Conservation (phyloP, 202 grass and related monocot species). For the Musa balbisiana region DNA sequence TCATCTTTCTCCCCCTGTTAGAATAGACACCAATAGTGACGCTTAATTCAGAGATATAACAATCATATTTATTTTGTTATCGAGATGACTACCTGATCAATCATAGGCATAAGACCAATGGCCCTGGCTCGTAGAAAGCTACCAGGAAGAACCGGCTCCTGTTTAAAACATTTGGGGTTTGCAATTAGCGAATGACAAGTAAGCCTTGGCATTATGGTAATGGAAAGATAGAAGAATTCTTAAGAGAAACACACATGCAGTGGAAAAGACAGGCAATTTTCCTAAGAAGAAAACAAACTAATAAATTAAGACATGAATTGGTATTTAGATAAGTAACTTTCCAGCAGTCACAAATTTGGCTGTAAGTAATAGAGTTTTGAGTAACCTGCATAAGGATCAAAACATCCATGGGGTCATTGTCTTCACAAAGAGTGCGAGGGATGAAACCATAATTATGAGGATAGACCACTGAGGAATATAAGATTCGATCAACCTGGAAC, state of each 20-base stretch:
- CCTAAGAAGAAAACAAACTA: background rate
- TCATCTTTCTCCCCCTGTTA: slow-evolving; percentile 72
- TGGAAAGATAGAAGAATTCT: too few species aligned
- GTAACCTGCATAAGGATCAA: slow-evolving; percentile 79
- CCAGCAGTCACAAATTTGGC: background rate
- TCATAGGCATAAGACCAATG: slow-evolving; percentile 97
- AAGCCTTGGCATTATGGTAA: background rate
- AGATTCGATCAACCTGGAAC: slow-evolving; percentile 59
- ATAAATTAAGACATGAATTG: background rate
- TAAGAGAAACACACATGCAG: too few species aligned
- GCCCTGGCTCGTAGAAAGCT: slow-evolving; percentile 81
- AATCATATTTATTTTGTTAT: background rate
- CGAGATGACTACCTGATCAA: slow-evolving; percentile 46
- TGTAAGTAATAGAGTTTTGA: background rate
- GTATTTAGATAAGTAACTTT: background rate
- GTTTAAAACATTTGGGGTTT: slow-evolving; percentile 1
- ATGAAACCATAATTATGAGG: slow-evolving; percentile 92
- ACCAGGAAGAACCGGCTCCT: slow-evolving; percentile 77
- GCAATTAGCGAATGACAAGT: background rate
- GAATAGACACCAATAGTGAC: background rate
- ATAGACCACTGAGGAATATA: slow-evolving; percentile 91
- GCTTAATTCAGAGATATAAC: background rate
- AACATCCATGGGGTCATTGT: slow-evolving; percentile 86
- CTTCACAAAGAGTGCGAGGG: slow-evolving; percentile 79
- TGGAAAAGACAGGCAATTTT: too few species aligned